Percentiles rank a stretch among this genome's conserved stretches.
These are phyloP conservation scores for Vitis amurensis DNA, from an alignment of 164 flowering plant genomes.

Conservation along the genomic window DNA sequence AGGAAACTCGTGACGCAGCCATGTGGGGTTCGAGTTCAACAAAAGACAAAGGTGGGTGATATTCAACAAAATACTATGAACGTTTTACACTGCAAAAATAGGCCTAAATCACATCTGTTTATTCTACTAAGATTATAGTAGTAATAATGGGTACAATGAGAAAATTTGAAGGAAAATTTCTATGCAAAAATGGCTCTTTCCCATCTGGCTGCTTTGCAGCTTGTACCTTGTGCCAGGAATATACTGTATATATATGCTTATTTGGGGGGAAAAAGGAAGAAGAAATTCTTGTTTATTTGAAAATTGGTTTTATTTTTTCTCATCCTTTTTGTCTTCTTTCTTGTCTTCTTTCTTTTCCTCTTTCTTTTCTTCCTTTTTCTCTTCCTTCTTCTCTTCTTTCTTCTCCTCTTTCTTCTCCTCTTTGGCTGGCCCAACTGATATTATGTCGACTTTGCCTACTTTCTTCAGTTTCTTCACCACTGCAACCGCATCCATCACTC, in stretches of 20 bases:
- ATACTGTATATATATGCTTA: neutral
- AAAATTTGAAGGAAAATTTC: too few relatives aligned
- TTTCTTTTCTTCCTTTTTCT: slow-evolving; percentile 43
- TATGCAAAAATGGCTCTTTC: too few relatives aligned
- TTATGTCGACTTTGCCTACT: slow-evolving; percentile 67
- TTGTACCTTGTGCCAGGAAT: too few relatives aligned
- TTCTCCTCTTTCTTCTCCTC: slow-evolving; percentile 89
- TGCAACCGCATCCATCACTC: slow-evolving; percentile 77
- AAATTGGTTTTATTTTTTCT: slow-evolving; percentile 9
- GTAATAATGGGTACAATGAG: too few relatives aligned
- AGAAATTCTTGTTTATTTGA: neutral
- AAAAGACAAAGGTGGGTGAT: too few relatives aligned
- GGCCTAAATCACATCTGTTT: too few relatives aligned
- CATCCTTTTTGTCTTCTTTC: slow-evolving; percentile 19
- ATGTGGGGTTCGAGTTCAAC: too few relatives aligned
- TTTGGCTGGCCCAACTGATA: slow-evolving; percentile 93
- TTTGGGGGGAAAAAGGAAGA: neutral
- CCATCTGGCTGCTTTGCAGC: too few relatives aligned
- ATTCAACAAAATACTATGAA: too few relatives aligned
- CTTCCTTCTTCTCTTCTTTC: slow-evolving; percentile 52
- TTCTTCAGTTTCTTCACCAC: slow-evolving; percentile 79
- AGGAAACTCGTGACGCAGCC: too few relatives aligned
- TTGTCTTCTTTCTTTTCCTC: slow-evolving; percentile 28
- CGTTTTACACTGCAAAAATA: too few relatives aligned
- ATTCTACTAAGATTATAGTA: too few relatives aligned